Evolutionary conservation across 345 rosid genomes (phyloP), one percentile per base, ranked within the genome.

Genomic region (Triadica sebifera): DNA sequence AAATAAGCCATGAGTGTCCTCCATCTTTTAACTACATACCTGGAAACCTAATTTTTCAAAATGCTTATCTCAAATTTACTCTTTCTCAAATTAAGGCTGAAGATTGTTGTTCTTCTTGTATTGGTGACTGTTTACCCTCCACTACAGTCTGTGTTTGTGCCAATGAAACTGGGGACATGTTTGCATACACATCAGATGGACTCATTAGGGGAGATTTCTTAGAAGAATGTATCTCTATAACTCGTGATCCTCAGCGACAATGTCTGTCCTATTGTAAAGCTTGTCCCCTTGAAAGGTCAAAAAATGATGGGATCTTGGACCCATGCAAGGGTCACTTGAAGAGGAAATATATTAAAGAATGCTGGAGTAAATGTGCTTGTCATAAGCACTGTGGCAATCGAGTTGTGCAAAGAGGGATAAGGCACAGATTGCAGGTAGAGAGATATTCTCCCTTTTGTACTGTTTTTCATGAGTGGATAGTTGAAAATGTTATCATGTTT

Each of bases 311-410:
- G 65, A 74, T 80, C 78, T 17, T 84, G 69, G 87, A 88, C 73
- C 86, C 89, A 20, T 95, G 99, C 84, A 91, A 93, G 78, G 97
- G 99, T 56, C 98, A 95, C 80, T 61, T 90, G 70, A 82, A 86
- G 86, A 93, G 96, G 82, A 89, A 80, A 73, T 81, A 79, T 64
- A 91, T 91, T 61, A 88, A 86, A 81, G 98, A 95, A 75, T 95
- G 99, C 62, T 95, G 99, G 98, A 85, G 77, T 65, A 93, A 85
- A 80, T 95, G 99, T 84, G 92, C 97, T 55, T 95, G 99, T 77
- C 77, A 75, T 73, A 86, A 82, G 73, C 86, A 64, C 49, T 95
- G 99, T 80, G 93, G 96, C 74, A 95, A 95, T 77, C 87, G 98
- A 67, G 91, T 95, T 34, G 89, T 93, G 78, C 99, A 95, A 83